Base-by-base conservation (phyloP, 2,329 filamentous ascomycete genomes). In the Teratosphaeria zuluensis region DNA sequence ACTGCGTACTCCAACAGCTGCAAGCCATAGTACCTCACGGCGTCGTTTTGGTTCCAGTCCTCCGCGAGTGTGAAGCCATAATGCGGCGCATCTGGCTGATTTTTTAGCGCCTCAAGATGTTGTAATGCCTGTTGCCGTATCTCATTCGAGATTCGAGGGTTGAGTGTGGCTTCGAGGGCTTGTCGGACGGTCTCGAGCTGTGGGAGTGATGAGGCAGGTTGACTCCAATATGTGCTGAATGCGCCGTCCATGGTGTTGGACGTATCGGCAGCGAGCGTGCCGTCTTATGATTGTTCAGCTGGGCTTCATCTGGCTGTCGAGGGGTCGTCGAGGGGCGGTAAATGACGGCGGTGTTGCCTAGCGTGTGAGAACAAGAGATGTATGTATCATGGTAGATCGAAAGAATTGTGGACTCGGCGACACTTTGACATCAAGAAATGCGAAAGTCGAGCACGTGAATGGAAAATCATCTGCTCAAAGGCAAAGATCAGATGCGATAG, bases 11-110 rank as follows among this genome's bases (percentile, higher is more conserved):
- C 92, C 64, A 99, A 83, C 58, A 99, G 81, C 31, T 92, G 95
- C 33, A 99, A 82, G 59, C 92, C 94, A 73, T 95, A 99, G 76
- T 97, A 92, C 66, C 94, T 88, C 58, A 97, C 88, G 57, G 94
- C 83, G 48, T 90, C 84, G 57, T 89, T 82, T 70, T 95, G 90
- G 42, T 81, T 78, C 68, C 80, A 82, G 73, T 94, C 86, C 64
- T 84, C 84, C 52, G 92, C 92, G 60, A 99, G 83, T 28, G 82
- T 82, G 75, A 90, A 95, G 65, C 94, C 94, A 76, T 94, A 87
- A 54, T 88, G 84, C 1, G 91, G 90, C 4, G 92, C 92, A 68
- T 92, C 85, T 59, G 84, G 79, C 66, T 88, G 83, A 53, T 84
- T 81, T 76, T 96, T 97, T 68, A 95, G 82, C 24, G 87, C 78